Evolutionary conservation across 805 yeast species (phyloP), one percentile per base, ranked within the genome.

Genomic region (Debaryomyces maramus): DNA sequence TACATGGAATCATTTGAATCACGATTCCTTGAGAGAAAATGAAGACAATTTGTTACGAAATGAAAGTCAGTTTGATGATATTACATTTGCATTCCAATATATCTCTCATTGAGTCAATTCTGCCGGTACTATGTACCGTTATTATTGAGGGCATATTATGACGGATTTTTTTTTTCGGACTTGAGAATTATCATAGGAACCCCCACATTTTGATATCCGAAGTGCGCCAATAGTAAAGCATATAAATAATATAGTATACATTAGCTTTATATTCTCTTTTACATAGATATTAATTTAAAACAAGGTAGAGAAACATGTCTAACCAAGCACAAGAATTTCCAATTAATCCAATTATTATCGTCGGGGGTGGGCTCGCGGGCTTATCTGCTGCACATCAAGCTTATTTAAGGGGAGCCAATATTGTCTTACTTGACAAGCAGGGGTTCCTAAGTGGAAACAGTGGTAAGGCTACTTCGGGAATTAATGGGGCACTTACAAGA

Each of bases 1-100:
- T 0, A 83, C 97, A 0, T 91, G 99, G 99, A 91, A 93, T 59
- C 99, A 93, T 65, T 72, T 87, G 41, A 77, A 82, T 44, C 86
- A 76, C 44, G 75, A 69, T 3, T 79, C 76, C 2, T 67, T 93
- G 54, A 66, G 60, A 19, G 63, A 66, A 22, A 86, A 90, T 15
- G 86, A 88, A 51, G 99, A 93, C 56, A 75, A 78, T 44, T 65
- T 93, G 36, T 67, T 93, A 44, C 75, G 79, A 47, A 88, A 85
- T 53, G 99, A 93, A 58, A 65, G 73, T 14, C 73, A 77, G 15
- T 76, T 75, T 50, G 73, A 79, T 27, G 88, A 86, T 34, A 80
- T 93, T 15, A 78, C 89, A 38, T 93, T 82, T 63, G 95, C 88
- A 3, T 93, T 93, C 69, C 97, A 93, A 62, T 91, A 91, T 59